Base-by-base conservation (phyloP, 331 rosid genomes). In the Rhamnella rubrinervis region DNA sequence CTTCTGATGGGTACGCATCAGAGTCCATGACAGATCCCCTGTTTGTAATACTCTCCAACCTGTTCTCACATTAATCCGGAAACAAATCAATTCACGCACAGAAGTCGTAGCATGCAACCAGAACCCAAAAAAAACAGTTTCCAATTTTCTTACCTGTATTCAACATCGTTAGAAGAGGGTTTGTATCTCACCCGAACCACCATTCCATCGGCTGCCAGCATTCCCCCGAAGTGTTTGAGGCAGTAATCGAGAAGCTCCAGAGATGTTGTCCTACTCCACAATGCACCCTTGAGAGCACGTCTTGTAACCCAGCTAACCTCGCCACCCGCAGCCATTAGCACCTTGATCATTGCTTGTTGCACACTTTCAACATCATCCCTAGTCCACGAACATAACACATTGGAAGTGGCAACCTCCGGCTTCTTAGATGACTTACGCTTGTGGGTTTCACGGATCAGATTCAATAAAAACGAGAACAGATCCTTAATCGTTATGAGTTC, bases 161-260 rank as follows among this genome's bases (percentile, higher is more conserved):
- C 96, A 1, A 87, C 62, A 4, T 64, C 85, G 63, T 79, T 74
- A 20, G 89, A 77, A 40, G 15, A 3, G 2, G 86, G 85, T 73
- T 80, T 87, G 80, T 84, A 87, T 39, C 71, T 80, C 8, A 85
- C 71, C 18, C 55, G 14, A 66, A 89, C 82, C 1, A 83, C 81
- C 86, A 77, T 65, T 55, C 85, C 88, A 66, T 75, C 78, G 67
- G 75, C 67, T 59, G 86, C 81, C 28, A 69, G 26, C 74, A 63
- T 80, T 8, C 96, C 96, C 38, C 68, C 79, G 49, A 89, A 73
- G 73, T 85, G 85, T 72, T 83, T 79, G 25, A 89, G 84, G 76
- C 87, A 49, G 56, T 80, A 89, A 63, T 85, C 93, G 44, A 89
- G 73, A 75, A 89, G 89, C 85, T 83, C 87, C 0, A 73, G 78